phyloP scores from a whole-genome alignment of 1,284 basidiomycete species.

The Microbotryum lychnidis-dioicae region DNA sequence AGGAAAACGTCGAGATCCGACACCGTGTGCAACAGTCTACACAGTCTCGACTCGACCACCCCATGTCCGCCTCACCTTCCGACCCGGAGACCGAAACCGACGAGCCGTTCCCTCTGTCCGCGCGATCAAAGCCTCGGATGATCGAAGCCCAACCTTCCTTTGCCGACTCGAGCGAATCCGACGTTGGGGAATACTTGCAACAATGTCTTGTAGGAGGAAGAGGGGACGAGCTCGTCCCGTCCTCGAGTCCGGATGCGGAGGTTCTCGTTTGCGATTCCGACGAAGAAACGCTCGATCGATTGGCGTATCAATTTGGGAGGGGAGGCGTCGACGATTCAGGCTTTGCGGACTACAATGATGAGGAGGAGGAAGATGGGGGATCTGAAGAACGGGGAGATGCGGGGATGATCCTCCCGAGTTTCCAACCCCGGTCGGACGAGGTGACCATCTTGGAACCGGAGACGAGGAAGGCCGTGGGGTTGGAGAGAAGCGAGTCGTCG shows the following conservation, averaged over 20 bases:
- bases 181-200: not conserved
- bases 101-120: not conserved
- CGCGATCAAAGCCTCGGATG: not conserved
- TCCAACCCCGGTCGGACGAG: not conserved
- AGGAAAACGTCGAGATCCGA: not conserved
- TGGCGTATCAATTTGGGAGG: not conserved
- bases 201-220: not conserved
- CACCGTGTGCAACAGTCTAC: not conserved
- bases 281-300: not conserved
- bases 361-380: not conserved
- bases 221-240: not conserved
- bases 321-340: constrained; percentile 17
- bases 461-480: too few relatives aligned
- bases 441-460: not conserved
- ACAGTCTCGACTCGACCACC: not conserved
- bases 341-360: constrained; percentile 5
- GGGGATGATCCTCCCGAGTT: not conserved
- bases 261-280: constrained; percentile 19
- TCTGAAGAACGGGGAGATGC: not conserved
- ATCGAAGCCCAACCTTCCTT: not conserved
- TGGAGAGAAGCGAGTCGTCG: not conserved
- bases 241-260: not conserved
- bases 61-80: not conserved
- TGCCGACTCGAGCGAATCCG: not conserved
- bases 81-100: not conserved